These are phyloP conservation scores for Carnegiea gigantea DNA, from an alignment of 179 eudicot genomes.

Conservation along the genomic window DNA sequence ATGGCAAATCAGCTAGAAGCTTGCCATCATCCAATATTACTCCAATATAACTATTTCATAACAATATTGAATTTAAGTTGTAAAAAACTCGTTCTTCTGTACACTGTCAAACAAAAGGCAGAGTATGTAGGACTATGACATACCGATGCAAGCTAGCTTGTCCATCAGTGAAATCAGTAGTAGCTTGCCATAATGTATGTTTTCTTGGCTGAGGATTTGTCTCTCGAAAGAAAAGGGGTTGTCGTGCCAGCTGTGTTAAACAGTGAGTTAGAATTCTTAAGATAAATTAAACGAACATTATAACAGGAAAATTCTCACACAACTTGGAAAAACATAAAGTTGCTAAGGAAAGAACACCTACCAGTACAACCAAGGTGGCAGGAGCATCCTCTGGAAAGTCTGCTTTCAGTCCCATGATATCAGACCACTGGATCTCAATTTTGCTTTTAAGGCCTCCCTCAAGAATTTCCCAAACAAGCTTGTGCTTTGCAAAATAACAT, in stretches of 20 bases:
- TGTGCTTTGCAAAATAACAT: slow-evolving; percentile 55
- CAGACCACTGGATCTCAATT: slow-evolving; percentile 54
- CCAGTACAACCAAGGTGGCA: slow-evolving; percentile 45
- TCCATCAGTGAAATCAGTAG: slow-evolving; percentile 45
- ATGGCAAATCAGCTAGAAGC: not conserved
- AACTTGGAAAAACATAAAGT: not conserved
- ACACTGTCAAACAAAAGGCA: slow-evolving; percentile 1
- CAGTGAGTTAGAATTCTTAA: slow-evolving; percentile 6
- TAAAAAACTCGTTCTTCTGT: not conserved
- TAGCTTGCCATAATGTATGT: slow-evolving; percentile 53
- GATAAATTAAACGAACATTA: not conserved
- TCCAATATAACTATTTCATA: not conserved
- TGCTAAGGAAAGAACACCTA: slow-evolving; percentile 14
- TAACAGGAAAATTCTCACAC: not conserved
- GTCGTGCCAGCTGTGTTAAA: slow-evolving; percentile 40
- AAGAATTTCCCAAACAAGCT: slow-evolving; percentile 58
- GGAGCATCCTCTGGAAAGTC: slow-evolving; percentile 47
- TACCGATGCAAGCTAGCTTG: slow-evolving; percentile 53
- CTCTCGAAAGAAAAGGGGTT: slow-evolving; percentile 53
- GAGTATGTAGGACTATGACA: slow-evolving; percentile 3
- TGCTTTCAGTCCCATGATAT: slow-evolving; percentile 49
- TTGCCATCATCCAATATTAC: not conserved
- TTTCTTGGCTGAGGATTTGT: slow-evolving; percentile 58
- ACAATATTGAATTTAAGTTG: not conserved
- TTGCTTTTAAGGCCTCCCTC: slow-evolving; percentile 55